Evolutionary conservation across 495 filamentous ascomycete genomes (phyloP).

Genomic region (Cairneyella variabilis): DNA sequence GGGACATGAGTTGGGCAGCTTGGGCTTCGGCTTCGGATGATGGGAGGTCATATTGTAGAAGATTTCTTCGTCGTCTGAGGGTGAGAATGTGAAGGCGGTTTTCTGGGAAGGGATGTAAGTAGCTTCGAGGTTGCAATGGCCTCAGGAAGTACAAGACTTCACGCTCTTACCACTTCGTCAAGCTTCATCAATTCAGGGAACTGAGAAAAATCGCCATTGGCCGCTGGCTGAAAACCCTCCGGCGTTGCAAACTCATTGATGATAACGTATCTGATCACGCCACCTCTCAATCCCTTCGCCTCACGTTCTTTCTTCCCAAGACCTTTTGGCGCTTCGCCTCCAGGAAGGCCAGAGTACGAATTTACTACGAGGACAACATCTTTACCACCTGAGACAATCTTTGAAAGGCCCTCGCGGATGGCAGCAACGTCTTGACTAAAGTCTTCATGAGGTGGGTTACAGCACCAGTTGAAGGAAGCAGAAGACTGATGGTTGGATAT

Average conservation of each 20-base stretch:
- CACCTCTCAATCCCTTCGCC: conserved; percentile 30
- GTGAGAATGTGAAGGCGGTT: neutral
- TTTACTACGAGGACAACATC: conserved; percentile 12
- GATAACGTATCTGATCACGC: conserved; percentile 27
- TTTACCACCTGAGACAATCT: conserved; percentile 2
- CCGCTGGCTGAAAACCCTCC: neutral
- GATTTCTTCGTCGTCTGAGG: neutral
- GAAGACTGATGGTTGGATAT: conserved; percentile 7
- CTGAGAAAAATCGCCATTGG: conserved; percentile 1
- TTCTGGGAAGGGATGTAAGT: conserved; percentile 1
- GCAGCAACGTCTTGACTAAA: conserved; percentile 10
- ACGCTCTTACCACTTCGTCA: neutral
- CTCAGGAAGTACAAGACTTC: neutral
- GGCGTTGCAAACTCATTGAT: conserved; percentile 11
- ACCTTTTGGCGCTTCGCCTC: conserved; percentile 24
- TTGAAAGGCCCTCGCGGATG: conserved; percentile 2
- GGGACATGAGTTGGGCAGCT: neutral
- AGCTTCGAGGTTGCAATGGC: neutral
- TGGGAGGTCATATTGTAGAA: conserved; percentile 11
- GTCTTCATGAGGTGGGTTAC: conserved; percentile 4
- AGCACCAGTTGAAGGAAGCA: conserved; percentile 7
- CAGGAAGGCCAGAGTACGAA: conserved; percentile 10
- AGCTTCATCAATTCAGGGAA: conserved; percentile 10
- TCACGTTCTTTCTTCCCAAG: conserved; percentile 31
- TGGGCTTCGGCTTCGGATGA: neutral